phyloP scores from a whole-genome alignment of 306 rosid genomes.

The Oemleria cerasiformis region DNA sequence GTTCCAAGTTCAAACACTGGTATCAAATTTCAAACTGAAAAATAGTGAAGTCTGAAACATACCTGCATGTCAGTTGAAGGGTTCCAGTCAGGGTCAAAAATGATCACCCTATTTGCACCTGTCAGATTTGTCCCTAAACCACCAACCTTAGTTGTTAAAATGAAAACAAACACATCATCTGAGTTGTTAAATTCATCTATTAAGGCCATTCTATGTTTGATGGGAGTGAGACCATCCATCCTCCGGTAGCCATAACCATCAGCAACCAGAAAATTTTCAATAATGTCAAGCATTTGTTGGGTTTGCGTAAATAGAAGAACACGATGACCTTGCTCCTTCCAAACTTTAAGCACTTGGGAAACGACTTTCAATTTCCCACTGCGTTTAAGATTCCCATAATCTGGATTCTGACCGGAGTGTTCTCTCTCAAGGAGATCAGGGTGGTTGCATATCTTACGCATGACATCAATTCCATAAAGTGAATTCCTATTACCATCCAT shows the following conservation, averaged over 20 bases:
- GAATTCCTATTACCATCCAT: slow-evolving; percentile 84
- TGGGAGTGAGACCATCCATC: slow-evolving; percentile 92
- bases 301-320: slow-evolving; percentile 94
- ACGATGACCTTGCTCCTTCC: slow-evolving; percentile 97
- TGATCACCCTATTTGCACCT: slow-evolving; percentile 92
- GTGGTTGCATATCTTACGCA: slow-evolving; percentile 97
- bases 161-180: slow-evolving; percentile 68
- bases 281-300: slow-evolving; percentile 93
- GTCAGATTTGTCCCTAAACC: slow-evolving; percentile 97
- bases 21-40: not conserved
- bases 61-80: slow-evolving; percentile 99
- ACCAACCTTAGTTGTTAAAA: slow-evolving; percentile 95
- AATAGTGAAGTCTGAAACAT: not conserved
- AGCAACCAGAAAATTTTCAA: slow-evolving; percentile 59
- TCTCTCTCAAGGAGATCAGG: slow-evolving; percentile 99
- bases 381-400: slow-evolving; percentile 90
- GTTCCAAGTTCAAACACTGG: not conserved
- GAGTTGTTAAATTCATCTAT: slow-evolving; percentile 92
- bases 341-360: slow-evolving; percentile 84
- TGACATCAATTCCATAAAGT: slow-evolving; percentile 90
- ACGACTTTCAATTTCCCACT: slow-evolving; percentile 98
- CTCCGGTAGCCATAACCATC: slow-evolving; percentile 70
- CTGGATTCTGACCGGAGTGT: slow-evolving; percentile 69
- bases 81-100: slow-evolving; percentile 96
- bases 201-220: slow-evolving; percentile 93